Evolutionary conservation across 441 rosid species (phyloP), one percentile per base, ranked within the genome.

Genomic region (Manihot esculenta): DNA sequence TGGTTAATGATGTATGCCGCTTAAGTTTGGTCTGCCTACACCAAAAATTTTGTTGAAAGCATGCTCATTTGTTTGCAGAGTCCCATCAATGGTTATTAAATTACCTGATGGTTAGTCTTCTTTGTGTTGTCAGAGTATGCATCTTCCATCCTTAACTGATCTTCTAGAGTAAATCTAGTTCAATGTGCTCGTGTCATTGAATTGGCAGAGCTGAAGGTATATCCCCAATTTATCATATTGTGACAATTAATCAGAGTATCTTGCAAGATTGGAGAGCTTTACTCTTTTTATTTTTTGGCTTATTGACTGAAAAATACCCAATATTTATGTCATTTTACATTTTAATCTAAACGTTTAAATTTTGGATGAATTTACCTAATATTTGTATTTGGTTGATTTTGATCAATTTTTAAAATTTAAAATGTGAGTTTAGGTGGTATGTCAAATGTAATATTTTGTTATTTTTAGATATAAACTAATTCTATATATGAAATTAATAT

Each of bases 141-240:
- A 64, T 65, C 57, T 30, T 70, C 33, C 67, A 64, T 72, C 15
- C 14, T 64, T 18, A 13, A 13, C 23, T 72, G n/a, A 17, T 66
- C 3, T 26, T 44, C 88, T 70, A 95, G 92, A 42, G 98, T 80
- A 71, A 47, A 84, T 72, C 86, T 93, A 60, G 89, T 87, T 53
- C 97, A 93, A 84, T 90, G 98, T 74, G 98, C 97, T 33, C 89
- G 98, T 68, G 87, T 93, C 15, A 88, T 93, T 66, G 98, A 93
- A 81, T 82, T 93, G 84, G 79, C 88, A 12, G 97, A 82, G 84
- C 84, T 90, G 53, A 85, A 87, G 88, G 97, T 89, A 75, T 26
- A 77, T 60, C 35, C 62, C 18, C 27, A 27, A 42, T 38, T 48
- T 18, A 21, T 56, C 27, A 48, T 11, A 18, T 60, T 23, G 35